These are phyloP conservation scores for Limonium bicolor DNA, from an alignment of 148 eudicot genomes.

Conservation along the genomic window DNA sequence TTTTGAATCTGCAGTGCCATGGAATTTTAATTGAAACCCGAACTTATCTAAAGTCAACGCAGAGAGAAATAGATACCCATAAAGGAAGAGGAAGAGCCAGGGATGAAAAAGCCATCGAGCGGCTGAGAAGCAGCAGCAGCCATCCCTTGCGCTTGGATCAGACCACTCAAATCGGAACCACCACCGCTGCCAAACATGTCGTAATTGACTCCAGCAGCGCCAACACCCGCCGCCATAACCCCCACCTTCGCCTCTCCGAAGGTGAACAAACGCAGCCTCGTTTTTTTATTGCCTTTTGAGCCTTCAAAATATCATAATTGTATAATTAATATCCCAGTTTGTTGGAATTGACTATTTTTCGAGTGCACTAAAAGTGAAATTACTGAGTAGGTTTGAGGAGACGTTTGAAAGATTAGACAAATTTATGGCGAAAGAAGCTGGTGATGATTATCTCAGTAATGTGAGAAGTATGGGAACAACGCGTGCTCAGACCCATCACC, in stretches of 20 bases:
- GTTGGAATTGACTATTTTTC: too few relatives aligned
- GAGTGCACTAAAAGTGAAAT: too few relatives aligned
- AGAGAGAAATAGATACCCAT: conserved; percentile 21
- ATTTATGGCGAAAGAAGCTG: conserved; percentile 81
- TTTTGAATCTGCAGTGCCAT: too few relatives aligned
- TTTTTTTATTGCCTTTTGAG: too few relatives aligned
- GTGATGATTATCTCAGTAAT: conserved; percentile 82
- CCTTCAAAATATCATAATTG: too few relatives aligned
- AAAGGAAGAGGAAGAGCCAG: conserved; percentile 39
- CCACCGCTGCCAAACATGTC: conserved; percentile 10
- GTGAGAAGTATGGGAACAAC: conserved; percentile 74
- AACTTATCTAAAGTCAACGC: too few relatives aligned
- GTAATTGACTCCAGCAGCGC: conserved; percentile 2
- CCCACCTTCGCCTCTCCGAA: conserved; percentile 1
- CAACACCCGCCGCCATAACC: conserved; percentile 14
- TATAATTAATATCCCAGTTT: too few relatives aligned
- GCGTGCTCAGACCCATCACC: conserved; percentile 42
- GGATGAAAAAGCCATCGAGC: conserved; percentile 29
- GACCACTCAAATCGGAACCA: conserved; percentile 8
- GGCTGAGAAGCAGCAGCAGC: conserved; percentile 20
- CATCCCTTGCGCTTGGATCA: conserved; percentile 14
- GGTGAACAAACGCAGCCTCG: conserved; percentile 5
- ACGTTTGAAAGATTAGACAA: background rate
- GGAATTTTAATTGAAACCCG: too few relatives aligned
- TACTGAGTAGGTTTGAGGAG: background rate